Evolutionary conservation across 768 basidiomycete species (phyloP).

Genomic region (Holtermanniella nyarrowii): DNA sequence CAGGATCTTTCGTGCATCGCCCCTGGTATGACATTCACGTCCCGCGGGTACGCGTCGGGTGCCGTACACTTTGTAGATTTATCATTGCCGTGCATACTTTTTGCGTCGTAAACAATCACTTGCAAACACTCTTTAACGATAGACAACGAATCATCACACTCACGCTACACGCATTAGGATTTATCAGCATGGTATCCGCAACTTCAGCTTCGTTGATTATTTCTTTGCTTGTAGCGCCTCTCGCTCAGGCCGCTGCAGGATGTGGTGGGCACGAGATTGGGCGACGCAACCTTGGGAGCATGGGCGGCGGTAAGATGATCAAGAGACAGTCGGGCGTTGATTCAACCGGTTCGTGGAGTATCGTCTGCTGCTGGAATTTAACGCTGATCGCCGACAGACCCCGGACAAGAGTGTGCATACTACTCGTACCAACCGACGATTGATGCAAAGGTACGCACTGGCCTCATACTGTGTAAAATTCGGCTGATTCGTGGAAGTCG

Average conservation of each 20-base stretch:
- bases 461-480: too few species aligned
- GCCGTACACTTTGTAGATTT: too few species aligned
- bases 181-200: not conserved
- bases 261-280: slow-evolving; percentile 27
- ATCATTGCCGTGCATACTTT: too few species aligned
- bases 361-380: not conserved
- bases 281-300: slow-evolving; percentile 18
- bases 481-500: too few species aligned
- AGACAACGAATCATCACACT: too few species aligned
- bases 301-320: slow-evolving; percentile 1
- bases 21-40: too few species aligned
- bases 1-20: too few species aligned
- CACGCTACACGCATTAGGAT: too few species aligned
- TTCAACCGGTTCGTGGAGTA: not conserved
- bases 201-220: not conserved
- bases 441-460: not conserved
- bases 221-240: not conserved
- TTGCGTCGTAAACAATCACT: too few species aligned
- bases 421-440: slow-evolving; percentile 36
- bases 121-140: too few species aligned
- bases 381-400: slow-evolving; percentile 10
- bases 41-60: too few species aligned
- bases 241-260: slow-evolving; percentile 3
- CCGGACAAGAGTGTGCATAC: slow-evolving; percentile 26
- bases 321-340: not conserved